phyloP scores from a whole-genome alignment of 2,329 filamentous ascomycete species.

The Tothia fuscella region DNA sequence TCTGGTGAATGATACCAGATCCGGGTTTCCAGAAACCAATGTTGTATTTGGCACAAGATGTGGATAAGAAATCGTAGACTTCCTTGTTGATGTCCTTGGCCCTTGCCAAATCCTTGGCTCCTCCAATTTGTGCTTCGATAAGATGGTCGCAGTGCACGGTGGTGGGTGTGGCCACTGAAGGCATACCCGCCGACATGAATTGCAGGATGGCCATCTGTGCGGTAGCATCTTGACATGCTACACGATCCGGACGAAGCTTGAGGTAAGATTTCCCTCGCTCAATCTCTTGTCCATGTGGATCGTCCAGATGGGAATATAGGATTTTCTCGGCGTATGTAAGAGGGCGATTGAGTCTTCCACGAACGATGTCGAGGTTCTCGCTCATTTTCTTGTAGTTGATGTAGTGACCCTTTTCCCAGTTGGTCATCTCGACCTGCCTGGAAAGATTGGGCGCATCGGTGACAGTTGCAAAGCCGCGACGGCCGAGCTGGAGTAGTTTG shows the following conservation, averaged over 20 bases:
- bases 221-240: conserved; percentile 98
- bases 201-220: conserved; percentile 99
- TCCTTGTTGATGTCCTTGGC: conserved; percentile 96
- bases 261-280: conserved; percentile 93
- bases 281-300: conserved; percentile 91
- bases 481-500: no score
- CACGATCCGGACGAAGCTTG: conserved; percentile 91
- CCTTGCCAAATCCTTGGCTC: conserved; percentile 82
- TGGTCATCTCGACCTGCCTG: conserved; percentile 96
- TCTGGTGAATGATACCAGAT: conserved; percentile 99
- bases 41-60: conserved; percentile 96
- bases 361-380: conserved; percentile 88
- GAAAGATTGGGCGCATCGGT: conserved; percentile 67
- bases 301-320: conserved; percentile 95
- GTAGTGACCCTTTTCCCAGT: conserved; percentile 89
- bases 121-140: conserved; percentile 94
- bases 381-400: conserved; percentile 99
- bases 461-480: conserved; percentile 68
- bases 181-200: conserved; percentile 99
- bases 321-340: conserved; percentile 97
- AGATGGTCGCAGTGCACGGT: conserved; percentile 99
- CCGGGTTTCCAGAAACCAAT: conserved; percentile 99
- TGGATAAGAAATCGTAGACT: conserved; percentile 93
- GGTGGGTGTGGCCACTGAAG: conserved; percentile 81
- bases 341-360: conserved; percentile 78